These are phyloP conservation scores for Penicillium turbatum DNA, from an alignment of 495 filamentous ascomycete species.

Conservation along the genomic window DNA sequence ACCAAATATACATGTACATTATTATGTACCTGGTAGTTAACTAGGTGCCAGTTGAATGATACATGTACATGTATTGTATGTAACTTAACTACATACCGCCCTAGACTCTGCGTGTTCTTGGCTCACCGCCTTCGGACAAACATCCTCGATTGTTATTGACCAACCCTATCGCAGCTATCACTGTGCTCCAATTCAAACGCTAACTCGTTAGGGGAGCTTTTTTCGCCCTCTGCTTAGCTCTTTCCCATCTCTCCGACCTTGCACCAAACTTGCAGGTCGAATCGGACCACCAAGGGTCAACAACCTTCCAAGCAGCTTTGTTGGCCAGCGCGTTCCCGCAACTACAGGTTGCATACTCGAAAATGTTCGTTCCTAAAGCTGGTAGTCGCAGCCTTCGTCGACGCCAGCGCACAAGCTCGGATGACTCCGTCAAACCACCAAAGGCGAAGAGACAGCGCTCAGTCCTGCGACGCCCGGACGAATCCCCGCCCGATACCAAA, in stretches of 20 bases:
- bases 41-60: too few species aligned
- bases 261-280: not conserved
- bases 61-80: not conserved
- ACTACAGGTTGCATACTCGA: constrained; percentile 11
- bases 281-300: constrained; percentile 1
- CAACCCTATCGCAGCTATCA: constrained; percentile 5
- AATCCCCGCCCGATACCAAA: constrained; percentile 26
- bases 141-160: constrained; percentile 12
- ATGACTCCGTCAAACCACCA: constrained; percentile 59
- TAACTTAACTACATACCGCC: not conserved
- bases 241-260: not conserved
- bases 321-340: constrained; percentile 10
- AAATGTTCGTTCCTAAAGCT: constrained; percentile 62
- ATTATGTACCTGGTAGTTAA: too few species aligned
- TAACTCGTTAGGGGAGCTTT: not conserved
- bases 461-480: constrained; percentile 52
- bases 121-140: constrained; percentile 21
- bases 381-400: constrained; percentile 58
- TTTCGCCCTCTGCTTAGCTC: not conserved
- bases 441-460: constrained; percentile 71
- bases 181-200: not conserved
- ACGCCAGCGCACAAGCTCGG: constrained; percentile 61
- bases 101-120: not conserved
- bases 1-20: too few species aligned
- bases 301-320: not conserved